Conservation (phyloP, 768 basidiomycete genomes). For the Lepiota venenata region DNA sequence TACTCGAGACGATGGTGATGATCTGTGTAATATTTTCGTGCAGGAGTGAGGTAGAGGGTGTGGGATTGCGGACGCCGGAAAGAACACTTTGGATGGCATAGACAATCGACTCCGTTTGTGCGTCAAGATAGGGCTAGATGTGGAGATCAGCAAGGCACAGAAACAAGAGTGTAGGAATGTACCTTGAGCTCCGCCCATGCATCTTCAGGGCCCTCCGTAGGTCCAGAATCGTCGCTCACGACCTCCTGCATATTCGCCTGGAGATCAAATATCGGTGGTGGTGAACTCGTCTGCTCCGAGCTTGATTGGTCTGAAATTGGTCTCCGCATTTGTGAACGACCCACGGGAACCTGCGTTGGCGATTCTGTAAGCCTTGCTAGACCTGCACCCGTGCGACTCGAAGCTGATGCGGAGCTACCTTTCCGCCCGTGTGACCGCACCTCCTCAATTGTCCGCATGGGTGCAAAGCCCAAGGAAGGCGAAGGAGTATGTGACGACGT, state of each 20-base stretch:
- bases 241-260: conserved; percentile 40
- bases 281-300: conserved; percentile 68
- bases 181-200: conserved; percentile 86
- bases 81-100: conserved; percentile 95
- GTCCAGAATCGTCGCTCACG: conserved; percentile 65
- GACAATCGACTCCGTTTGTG: conserved; percentile 92
- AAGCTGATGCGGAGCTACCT: conserved; percentile 36
- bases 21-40: conserved; percentile 95
- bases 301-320: conserved; percentile 68
- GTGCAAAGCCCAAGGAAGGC: conserved; percentile 36
- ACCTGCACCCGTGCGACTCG: conserved; percentile 25
- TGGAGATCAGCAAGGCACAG: not conserved
- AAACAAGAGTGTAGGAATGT: conserved; percentile 13
- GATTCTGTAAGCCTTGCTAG: conserved; percentile 29
- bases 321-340: conserved; percentile 35
- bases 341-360: conserved; percentile 28
- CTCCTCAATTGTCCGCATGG: conserved; percentile 54
- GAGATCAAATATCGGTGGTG: conserved; percentile 72
- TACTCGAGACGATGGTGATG: conserved; percentile 96
- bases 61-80: conserved; percentile 89
- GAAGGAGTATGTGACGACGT: conserved; percentile 25
- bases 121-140: conserved; percentile 87
- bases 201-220: conserved; percentile 66
- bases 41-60: conserved; percentile 69
- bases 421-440: conserved; percentile 44